Base-by-base conservation (phyloP, 176 grass and related monocot species). In the Triticum dicoccoides region DNA sequence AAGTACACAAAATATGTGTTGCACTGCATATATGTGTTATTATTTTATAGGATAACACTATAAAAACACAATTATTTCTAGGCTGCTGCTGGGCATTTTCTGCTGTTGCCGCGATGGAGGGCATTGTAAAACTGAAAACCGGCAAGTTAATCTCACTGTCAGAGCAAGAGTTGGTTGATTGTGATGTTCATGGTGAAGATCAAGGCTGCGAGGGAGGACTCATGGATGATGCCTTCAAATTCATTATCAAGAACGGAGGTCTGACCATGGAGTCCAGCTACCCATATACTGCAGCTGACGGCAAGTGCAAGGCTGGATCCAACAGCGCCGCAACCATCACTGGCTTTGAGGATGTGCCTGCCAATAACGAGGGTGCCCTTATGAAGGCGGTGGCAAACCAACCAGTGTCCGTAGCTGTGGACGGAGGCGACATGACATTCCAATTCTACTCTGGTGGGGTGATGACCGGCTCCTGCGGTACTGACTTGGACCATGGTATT, bases 131-230 rank as follows among this genome's bases (percentile, higher is more conserved):
- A 34, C 15, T 89, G 4, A 87, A 73, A 76, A 89, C 74, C 0
- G 87, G 87, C 2, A 89, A 84, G 13, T 84, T 93, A 0, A 27
- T 88, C 41, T 93, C 88, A 5, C 41, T 90, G 17, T 93, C 82
- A 1, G 82, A 93, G 47, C 91, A 93, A 79, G 88, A 93, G 33
- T 42, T 93, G 2, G 86, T 90, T 78, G 88, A 88, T 0, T 93
- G 88, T 18, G 76, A 93, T 5, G 61, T 80, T 9, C 65, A 83
- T 27, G 85, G 77, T 1, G 29, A 82, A 54, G 67, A 90, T 27
- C 75, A 93, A 39, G 86, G 88, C 3, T 93, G 88, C 10, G n/a
- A 81, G 3, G 86, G 91, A 5, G 91, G 91, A 1, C 44, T 76
- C 32, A 86, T 88, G 85, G 85, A 90, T 27, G 59, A 69, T 0